These are phyloP conservation scores for Suillus fuscotomentosus DNA, from an alignment of 768 basidiomycete genomes.

Conservation along the genomic window DNA sequence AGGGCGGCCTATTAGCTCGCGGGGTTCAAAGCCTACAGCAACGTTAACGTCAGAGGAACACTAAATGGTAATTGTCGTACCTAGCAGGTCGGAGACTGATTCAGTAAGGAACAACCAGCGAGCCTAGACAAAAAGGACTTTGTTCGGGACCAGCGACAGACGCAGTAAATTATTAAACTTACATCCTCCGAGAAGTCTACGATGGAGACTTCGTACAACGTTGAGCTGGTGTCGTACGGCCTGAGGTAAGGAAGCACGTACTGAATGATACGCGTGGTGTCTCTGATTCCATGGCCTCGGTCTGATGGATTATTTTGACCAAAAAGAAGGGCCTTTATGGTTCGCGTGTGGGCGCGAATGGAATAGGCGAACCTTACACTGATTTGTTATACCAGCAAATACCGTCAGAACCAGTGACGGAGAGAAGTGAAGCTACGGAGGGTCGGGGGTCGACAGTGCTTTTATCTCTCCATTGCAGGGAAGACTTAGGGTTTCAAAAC, in stretches of 20 bases:
- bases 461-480: background rate
- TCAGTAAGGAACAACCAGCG: conserved; percentile 68
- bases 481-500: background rate
- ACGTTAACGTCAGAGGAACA: background rate
- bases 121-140: conserved; percentile 39
- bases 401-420: background rate
- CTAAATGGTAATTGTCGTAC: conserved; percentile 28
- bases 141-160: conserved; percentile 3
- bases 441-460: background rate
- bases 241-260: conserved; percentile 35
- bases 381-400: background rate
- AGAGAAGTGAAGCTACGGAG: background rate
- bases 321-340: background rate
- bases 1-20: conserved; percentile 65
- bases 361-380: background rate
- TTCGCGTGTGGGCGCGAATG: background rate
- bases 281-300: conserved; percentile 36
- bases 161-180: conserved; percentile 13
- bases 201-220: conserved; percentile 57
- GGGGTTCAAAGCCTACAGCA: conserved; percentile 66
- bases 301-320: background rate
- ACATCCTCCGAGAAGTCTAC: conserved; percentile 80
- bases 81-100: conserved; percentile 64
- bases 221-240: conserved; percentile 13
- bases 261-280: conserved; percentile 79